Percentiles rank a stretch among this genome's conserved stretches.
Conservation (phyloP, 371 early-diverging fungal genomes). For the Coemansia sp. region DNA sequence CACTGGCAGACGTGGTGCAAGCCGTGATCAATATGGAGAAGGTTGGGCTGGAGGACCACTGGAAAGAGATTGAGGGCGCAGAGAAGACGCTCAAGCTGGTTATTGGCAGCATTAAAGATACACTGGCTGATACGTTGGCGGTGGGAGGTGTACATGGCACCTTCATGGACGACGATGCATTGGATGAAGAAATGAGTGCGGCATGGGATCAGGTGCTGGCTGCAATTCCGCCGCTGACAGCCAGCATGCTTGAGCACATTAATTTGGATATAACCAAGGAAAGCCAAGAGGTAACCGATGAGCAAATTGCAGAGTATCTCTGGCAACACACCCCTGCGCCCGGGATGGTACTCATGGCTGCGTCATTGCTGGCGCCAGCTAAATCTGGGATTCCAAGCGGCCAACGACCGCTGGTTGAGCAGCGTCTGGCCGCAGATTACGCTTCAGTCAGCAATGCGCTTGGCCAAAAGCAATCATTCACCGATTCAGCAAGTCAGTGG, state of each 20-base stretch:
- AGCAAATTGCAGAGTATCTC: constrained; percentile 16
- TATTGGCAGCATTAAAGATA: constrained; percentile 37
- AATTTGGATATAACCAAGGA: not conserved
- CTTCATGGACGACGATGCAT: not conserved
- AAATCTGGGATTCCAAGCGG: constrained; percentile 20
- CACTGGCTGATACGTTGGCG: constrained; percentile 11
- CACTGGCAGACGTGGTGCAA: constrained; percentile 10
- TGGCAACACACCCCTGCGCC: constrained; percentile 42
- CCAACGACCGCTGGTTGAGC: constrained; percentile 24
- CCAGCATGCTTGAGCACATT: constrained; percentile 14
- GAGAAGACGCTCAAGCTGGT: constrained; percentile 46
- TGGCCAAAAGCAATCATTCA: not conserved
- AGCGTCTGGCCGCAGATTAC: constrained; percentile 32
- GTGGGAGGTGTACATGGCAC: not conserved
- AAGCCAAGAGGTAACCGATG: not conserved
- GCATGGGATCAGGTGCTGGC: constrained; percentile 46
- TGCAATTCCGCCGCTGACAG: constrained; percentile 23
- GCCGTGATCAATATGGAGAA: constrained; percentile 7
- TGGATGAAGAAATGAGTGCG: constrained; percentile 27
- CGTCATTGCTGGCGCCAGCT: constrained; percentile 32
- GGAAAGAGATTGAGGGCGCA: constrained; percentile 37
- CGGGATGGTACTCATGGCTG: constrained; percentile 37
- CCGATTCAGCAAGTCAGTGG: constrained; percentile 19
- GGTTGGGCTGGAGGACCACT: constrained; percentile 6
- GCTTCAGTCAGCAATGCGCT: not conserved